Conservation (phyloP, 768 basidiomycete species). For the Lentinula lateritia region DNA sequence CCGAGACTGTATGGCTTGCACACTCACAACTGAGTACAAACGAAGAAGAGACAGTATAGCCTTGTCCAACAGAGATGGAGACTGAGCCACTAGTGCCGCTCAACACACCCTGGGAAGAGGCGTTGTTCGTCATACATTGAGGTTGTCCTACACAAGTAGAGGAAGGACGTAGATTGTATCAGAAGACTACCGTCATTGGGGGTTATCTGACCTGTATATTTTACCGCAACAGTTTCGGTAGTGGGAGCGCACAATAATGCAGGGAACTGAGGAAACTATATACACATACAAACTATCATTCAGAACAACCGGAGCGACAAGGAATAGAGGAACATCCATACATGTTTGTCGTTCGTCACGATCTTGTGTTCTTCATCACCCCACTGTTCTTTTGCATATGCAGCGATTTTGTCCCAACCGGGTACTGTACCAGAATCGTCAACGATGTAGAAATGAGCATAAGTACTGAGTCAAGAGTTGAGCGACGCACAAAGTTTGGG, state of each 20-base stretch:
- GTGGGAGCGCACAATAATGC: background rate
- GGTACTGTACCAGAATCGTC: background rate
- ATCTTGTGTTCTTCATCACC: background rate
- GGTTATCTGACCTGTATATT: background rate
- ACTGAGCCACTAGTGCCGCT: background rate
- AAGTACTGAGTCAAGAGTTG: no score
- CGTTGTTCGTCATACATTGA: background rate
- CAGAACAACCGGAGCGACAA: background rate
- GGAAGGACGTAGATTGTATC: background rate
- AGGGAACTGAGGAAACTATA: background rate
- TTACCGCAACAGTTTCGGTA: background rate
- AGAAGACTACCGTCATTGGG: background rate
- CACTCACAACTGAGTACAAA: background rate
- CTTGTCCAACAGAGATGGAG: background rate
- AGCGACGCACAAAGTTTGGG: background rate
- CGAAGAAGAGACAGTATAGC: background rate
- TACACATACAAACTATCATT: background rate
- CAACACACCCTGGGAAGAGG: background rate
- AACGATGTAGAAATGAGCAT: background rate
- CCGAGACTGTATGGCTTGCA: background rate
- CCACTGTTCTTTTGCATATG: background rate
- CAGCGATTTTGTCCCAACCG: background rate
- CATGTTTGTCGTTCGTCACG: background rate
- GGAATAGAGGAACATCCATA: background rate
- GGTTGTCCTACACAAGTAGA: background rate